Evolutionary conservation across 352 stramenopile species (phyloP).

Genomic region (Phytophthora melonis): DNA sequence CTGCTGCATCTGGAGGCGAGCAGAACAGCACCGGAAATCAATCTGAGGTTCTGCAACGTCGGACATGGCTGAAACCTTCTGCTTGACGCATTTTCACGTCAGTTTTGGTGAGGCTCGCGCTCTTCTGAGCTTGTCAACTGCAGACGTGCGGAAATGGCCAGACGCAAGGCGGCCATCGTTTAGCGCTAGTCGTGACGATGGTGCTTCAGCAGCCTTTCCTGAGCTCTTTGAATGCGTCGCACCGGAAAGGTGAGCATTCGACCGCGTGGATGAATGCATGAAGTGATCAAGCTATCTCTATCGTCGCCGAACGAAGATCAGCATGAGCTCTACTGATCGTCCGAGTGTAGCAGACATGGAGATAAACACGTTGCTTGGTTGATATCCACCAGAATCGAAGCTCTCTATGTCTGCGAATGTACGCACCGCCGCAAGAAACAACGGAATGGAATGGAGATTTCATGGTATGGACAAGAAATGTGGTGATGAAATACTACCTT

Average conservation of each 20-base stretch:
- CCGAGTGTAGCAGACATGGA: neutral
- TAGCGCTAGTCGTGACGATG: slow-evolving; percentile 4
- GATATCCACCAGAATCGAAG: neutral
- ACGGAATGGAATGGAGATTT: neutral
- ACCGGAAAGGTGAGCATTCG: slow-evolving; percentile 34
- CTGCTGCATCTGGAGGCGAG: no score
- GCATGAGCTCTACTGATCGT: slow-evolving; percentile 18
- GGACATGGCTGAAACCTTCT: slow-evolving; percentile 22
- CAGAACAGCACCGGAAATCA: slow-evolving; percentile 1
- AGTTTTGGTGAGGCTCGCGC: neutral
- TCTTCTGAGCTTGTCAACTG: neutral
- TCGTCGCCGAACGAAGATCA: slow-evolving; percentile 9
- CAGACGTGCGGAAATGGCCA: neutral
- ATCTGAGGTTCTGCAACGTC: slow-evolving; percentile 12
- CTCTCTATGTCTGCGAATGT: neutral
- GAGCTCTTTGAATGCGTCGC: neutral
- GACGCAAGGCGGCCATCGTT: neutral
- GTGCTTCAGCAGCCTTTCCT: neutral
- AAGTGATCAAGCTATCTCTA: neutral
- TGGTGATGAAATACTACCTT: slow-evolving; percentile 37
- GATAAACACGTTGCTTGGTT: slow-evolving; percentile 9
- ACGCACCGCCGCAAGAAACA: neutral
- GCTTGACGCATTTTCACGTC: slow-evolving; percentile 5
- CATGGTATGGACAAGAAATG: slow-evolving; percentile 2
- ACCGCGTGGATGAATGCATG: slow-evolving; percentile 14